Conservation (phyloP, 75 land plant species). For the Picea sitchensis region DNA sequence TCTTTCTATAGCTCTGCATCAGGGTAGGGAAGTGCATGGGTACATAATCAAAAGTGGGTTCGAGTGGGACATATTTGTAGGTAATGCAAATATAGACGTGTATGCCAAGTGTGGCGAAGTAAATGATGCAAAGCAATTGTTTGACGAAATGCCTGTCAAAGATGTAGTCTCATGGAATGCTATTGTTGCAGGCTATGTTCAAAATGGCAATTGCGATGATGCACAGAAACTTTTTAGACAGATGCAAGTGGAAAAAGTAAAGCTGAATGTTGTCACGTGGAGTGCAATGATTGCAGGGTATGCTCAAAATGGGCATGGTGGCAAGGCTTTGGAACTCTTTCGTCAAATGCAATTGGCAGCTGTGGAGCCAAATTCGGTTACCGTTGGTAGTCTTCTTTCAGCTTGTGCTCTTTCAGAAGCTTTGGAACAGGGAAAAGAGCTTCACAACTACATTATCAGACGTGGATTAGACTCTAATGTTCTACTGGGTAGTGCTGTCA, state of each 20-base stretch:
- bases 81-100: constrained; percentile 55
- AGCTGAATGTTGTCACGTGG: constrained; percentile 59
- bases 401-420: constrained; percentile 39
- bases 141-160: constrained; percentile 25
- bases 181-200: constrained; percentile 33
- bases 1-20: not conserved
- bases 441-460: constrained; percentile 45
- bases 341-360: constrained; percentile 40
- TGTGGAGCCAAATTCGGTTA: constrained; percentile 38
- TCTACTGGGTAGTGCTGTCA: constrained; percentile 51
- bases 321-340: constrained; percentile 46
- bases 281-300: constrained; percentile 58
- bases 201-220: constrained; percentile 37
- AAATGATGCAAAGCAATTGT: constrained; percentile 28
- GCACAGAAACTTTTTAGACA: constrained; percentile 28
- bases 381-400: constrained; percentile 40
- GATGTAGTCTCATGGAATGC: constrained; percentile 56
- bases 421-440: constrained; percentile 30
- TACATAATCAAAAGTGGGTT: constrained; percentile 36
- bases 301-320: constrained; percentile 53
- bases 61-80: constrained; percentile 31
- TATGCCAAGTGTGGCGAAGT: constrained; percentile 48
- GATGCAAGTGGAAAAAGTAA: constrained; percentile 20
- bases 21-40: constrained; percentile 36
- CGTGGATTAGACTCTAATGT: constrained; percentile 36